Base-by-base conservation (phyloP, 139 green algal species). In the Haematococcus lacustris region DNA sequence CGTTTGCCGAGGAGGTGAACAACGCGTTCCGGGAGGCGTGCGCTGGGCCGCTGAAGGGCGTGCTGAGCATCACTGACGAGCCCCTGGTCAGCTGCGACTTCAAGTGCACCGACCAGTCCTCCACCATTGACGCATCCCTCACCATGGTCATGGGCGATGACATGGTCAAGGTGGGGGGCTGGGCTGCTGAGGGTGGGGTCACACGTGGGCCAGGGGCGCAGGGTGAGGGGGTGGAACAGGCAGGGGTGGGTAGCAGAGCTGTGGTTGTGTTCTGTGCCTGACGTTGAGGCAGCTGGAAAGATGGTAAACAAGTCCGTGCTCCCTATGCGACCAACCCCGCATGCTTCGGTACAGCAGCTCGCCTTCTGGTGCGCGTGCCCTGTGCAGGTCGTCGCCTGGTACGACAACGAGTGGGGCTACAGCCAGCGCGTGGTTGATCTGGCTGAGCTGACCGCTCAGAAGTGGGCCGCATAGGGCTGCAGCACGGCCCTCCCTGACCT, bases 141-240 rank as follows among this genome's bases (percentile, higher is more conserved):
- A 99, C 96, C 78, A 99, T 98, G 94, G 96, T 99, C 51, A 98
- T 98, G 93, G 93, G 93, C 66, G 92, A 98, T 70, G 92, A 98
- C 88, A 96, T 98, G 92, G 92, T 98, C 78, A 98, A 97, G 89
- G 87, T 97, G 37, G 77, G 84, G 34, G 80, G 75, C 38, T 88
- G 83, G 75, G 91, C 64, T n/a, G n/a, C n/a, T n/a, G n/a, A n/a
- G n/a, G n/a, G n/a, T n/a, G n/a, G n/a, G n/a, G n/a, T n/a, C n/a
- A n/a, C n/a, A n/a, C n/a, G n/a, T n/a, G n/a, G n/a, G n/a, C n/a
- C n/a, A n/a, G n/a, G n/a, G n/a, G n/a, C n/a, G n/a, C n/a, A n/a
- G n/a, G n/a, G n/a, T n/a, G n/a, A n/a, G n/a, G n/a, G n/a, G n/a
- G n/a, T n/a, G n/a, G n/a, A n/a, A n/a, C n/a, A n/a, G n/a, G n/a